These are phyloP conservation scores for Xylaria curta DNA, from an alignment of 495 filamentous ascomycete genomes.

Conservation along the genomic window DNA sequence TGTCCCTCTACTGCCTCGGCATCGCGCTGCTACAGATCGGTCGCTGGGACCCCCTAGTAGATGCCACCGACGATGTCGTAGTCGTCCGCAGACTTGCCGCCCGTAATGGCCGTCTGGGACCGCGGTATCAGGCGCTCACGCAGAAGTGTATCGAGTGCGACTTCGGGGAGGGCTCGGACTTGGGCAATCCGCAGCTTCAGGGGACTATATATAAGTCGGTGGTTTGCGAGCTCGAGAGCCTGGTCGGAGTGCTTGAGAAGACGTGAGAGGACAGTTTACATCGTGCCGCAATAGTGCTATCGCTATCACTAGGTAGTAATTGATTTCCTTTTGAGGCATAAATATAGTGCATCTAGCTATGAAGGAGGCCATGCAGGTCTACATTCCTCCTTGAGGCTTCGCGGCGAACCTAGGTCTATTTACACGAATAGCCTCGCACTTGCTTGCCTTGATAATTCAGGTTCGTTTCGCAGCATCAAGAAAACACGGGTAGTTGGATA, in stretches of 20 bases:
- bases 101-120: constrained; percentile 21
- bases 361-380: too few species aligned
- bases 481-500: too few species aligned
- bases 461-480: too few species aligned
- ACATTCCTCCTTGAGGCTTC: too few species aligned
- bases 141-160: constrained; percentile 30
- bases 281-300: too few species aligned
- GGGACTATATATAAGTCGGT: constrained; percentile 1
- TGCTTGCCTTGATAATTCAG: too few species aligned
- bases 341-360: too few species aligned
- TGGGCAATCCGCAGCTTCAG: constrained; percentile 17
- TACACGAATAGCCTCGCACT: too few species aligned
- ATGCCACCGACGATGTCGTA: constrained; percentile 23
- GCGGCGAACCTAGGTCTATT: too few species aligned
- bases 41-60: constrained; percentile 20
- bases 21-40: constrained; percentile 30
- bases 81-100: constrained; percentile 7
- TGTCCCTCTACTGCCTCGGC: constrained; percentile 22
- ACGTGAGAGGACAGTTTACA: too few species aligned
- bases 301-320: too few species aligned
- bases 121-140: constrained; percentile 23
- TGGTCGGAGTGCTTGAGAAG: constrained; percentile 7
- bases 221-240: constrained; percentile 16
- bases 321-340: too few species aligned
- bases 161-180: constrained; percentile 27